A percentile compares a stretch with the other conserved stretches of the same genome.
Conservation (phyloP, 805 yeast species). For the Wickerhamomyces pijperi region DNA sequence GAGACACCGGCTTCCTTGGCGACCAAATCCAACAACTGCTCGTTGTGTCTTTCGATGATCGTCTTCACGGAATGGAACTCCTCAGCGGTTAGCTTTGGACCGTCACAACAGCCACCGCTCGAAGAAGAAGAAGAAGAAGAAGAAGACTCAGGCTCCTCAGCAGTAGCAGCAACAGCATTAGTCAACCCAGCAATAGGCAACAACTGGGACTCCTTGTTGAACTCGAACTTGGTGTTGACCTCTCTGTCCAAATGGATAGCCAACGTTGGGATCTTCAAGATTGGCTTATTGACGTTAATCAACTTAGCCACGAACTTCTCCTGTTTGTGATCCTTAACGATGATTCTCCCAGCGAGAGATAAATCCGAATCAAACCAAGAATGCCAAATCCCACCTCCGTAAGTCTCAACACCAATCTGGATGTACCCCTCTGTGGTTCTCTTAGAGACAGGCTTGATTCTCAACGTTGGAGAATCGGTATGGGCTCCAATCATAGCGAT, state of each 20-base stretch:
- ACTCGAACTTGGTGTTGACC: slow-evolving; percentile 69
- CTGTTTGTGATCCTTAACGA: slow-evolving; percentile 38
- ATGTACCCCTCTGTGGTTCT: slow-evolving; percentile 61
- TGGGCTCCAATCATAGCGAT: slow-evolving; percentile 90
- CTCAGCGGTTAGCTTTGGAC: slow-evolving; percentile 33
- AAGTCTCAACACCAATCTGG: slow-evolving; percentile 87
- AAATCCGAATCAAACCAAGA: slow-evolving; percentile 96
- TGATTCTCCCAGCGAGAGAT: slow-evolving; percentile 85
- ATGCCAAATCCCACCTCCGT: slow-evolving; percentile 95
- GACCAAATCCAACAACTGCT: slow-evolving; percentile 54
- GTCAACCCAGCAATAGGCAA: slow-evolving; percentile 74
- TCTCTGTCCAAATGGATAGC: slow-evolving; percentile 86
- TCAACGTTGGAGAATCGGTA: slow-evolving; percentile 85
- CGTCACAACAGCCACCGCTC: slow-evolving; percentile 37
- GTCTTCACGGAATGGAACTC: slow-evolving; percentile 56
- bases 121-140: too few relatives aligned
- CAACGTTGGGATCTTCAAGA: slow-evolving; percentile 84
- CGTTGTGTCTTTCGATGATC: slow-evolving; percentile 66
- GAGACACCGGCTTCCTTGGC: slow-evolving; percentile 52
- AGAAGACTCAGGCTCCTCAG: slow-evolving; percentile 4
- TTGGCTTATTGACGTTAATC: slow-evolving; percentile 72
- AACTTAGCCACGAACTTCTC: slow-evolving; percentile 52
- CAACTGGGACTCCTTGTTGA: slow-evolving; percentile 80
- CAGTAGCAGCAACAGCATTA: slow-evolving; percentile 19
- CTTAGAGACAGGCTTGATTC: slow-evolving; percentile 81